A percentile compares a stretch with the other conserved stretches of the same genome.
Evolutionary conservation across 2,329 filamentous ascomycete genomes (phyloP).

Genomic region (Hypomyces rosellus): DNA sequence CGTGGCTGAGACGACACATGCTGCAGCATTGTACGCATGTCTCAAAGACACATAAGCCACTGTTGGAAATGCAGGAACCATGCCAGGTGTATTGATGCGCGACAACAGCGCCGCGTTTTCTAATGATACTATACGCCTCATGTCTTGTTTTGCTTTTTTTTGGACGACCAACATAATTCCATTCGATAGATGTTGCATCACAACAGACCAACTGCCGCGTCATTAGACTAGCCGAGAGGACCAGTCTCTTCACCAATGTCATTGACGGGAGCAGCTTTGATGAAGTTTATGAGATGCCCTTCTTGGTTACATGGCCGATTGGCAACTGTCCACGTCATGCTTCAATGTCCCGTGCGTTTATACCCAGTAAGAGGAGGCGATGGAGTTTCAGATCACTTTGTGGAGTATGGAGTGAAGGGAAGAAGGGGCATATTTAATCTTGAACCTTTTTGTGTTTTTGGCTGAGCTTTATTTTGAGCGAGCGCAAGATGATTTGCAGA

Average conservation of each 20-base stretch:
- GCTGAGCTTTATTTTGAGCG: background rate
- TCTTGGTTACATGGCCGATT: background rate
- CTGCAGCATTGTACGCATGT: background rate
- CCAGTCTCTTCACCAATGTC: background rate
- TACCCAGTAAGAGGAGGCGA: slow-evolving; percentile 12
- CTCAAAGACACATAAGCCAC: background rate
- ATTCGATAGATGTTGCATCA: slow-evolving; percentile 8
- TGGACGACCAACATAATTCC: slow-evolving; percentile 3
- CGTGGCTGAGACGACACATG: background rate
- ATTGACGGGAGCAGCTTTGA: slow-evolving; percentile 1
- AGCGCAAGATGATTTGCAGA: background rate
- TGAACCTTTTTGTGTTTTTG: slow-evolving; percentile 1
- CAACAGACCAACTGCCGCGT: background rate
- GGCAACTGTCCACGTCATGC: slow-evolving; percentile 2
- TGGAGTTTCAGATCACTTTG: slow-evolving; percentile 1
- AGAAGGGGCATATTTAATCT: background rate
- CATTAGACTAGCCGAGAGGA: background rate
- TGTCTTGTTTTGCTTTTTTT: background rate
- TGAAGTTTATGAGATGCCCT: slow-evolving; percentile 10
- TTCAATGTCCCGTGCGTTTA: slow-evolving; percentile 12
- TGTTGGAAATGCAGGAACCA: background rate
- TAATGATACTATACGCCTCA: slow-evolving; percentile 1
- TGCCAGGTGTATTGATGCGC: background rate
- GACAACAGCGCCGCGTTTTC: background rate
- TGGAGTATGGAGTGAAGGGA: background rate